phyloP scores from a whole-genome alignment of 306 rosid species.

The Glycine soja region DNA sequence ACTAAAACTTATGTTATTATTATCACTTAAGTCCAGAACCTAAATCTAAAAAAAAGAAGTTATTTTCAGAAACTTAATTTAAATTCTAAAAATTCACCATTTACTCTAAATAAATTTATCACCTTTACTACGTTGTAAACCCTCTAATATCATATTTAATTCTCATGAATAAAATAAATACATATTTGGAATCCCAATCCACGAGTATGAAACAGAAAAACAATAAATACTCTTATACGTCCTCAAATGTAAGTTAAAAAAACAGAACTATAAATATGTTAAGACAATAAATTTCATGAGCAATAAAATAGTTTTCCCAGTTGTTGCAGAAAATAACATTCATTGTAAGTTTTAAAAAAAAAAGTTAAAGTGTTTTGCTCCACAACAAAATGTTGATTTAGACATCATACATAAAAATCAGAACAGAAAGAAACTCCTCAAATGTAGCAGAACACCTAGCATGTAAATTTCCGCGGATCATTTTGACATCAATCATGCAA shows the following conservation, averaged over 20 bases:
- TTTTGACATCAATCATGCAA: slow-evolving; percentile 58
- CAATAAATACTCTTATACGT: neutral
- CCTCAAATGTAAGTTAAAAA: neutral
- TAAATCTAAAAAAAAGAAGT: no score
- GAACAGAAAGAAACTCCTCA: slow-evolving; percentile 34
- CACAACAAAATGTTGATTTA: slow-evolving; percentile 18
- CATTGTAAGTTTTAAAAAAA: neutral
- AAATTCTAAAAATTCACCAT: no score
- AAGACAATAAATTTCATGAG: neutral
- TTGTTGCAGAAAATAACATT: slow-evolving; percentile 30
- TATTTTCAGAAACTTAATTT: no score
- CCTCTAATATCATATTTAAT: no score
- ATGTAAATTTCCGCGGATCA: slow-evolving; percentile 12
- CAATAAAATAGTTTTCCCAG: neutral
- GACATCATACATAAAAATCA: slow-evolving; percentile 18
- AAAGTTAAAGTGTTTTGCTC: neutral
- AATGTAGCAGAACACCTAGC: slow-evolving; percentile 26
- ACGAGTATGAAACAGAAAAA: neutral
- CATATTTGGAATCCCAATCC: neutral
- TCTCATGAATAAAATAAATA: no score
- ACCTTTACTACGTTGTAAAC: no score
- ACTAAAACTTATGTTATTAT: no score
- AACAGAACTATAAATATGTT: neutral
- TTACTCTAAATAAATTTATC: no score
- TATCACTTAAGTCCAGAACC: no score